Evolutionary conservation across 2,329 filamentous ascomycete species (phyloP).

Genomic region (Fusarium fujikuroi): DNA sequence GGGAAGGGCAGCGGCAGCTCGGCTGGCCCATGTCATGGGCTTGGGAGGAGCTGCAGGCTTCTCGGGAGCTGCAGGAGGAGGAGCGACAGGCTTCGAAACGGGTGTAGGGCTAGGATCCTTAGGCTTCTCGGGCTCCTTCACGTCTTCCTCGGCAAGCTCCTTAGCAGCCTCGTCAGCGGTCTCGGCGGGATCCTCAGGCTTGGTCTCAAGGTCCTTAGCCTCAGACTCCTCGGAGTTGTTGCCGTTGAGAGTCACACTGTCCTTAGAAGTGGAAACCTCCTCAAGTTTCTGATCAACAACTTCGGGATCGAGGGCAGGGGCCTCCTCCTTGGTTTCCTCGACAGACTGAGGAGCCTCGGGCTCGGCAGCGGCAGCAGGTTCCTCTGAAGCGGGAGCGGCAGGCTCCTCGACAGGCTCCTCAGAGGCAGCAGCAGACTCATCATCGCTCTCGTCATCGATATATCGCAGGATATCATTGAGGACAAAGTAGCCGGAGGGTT

Average conservation of each 20-base stretch:
- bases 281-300: conserved; percentile 82
- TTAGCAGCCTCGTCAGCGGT: conserved; percentile 62
- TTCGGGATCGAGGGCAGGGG: conserved; percentile 55
- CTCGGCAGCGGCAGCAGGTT: conserved; percentile 48
- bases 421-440: conserved; percentile 61
- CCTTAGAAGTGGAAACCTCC: conserved; percentile 60
- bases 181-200: conserved; percentile 48
- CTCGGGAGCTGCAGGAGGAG: conserved; percentile 51
- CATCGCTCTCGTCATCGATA: conserved; percentile 85
- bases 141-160: conserved; percentile 66
- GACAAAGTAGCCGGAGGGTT: conserved; percentile 97
- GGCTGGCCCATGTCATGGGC: conserved; percentile 81
- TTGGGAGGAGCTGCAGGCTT: conserved; percentile 62
- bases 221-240: conserved; percentile 49
- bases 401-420: conserved; percentile 51
- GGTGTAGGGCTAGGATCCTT: conserved; percentile 69
- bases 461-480: conserved; percentile 98
- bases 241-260: conserved; percentile 49
- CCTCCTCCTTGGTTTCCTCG: conserved; percentile 47
- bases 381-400: conserved; percentile 42
- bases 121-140: conserved; percentile 72
- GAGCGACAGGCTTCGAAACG: conserved; percentile 48
- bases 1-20: conserved; percentile 67
- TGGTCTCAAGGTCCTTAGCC: conserved; percentile 53
- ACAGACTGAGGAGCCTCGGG: conserved; percentile 45